These are phyloP conservation scores for Yamadazyma dushanensis DNA, from an alignment of 1,139 yeast species.

Conservation along the genomic window DNA sequence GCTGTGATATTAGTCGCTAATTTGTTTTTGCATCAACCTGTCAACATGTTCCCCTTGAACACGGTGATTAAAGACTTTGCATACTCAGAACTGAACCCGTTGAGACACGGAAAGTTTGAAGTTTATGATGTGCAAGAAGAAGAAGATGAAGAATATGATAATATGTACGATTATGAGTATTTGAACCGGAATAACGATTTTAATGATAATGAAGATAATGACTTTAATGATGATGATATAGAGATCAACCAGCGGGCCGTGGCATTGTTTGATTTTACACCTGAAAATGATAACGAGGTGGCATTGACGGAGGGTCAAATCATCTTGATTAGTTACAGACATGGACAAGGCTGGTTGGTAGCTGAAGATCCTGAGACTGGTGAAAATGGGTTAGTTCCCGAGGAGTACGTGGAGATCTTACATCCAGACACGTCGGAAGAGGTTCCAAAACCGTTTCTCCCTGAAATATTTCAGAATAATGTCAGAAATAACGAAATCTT, in stretches of 20 bases:
- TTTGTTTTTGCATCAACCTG: no score
- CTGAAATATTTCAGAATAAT: slow-evolving; percentile 33
- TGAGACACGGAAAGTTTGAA: slow-evolving; percentile 54
- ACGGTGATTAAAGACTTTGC: slow-evolving; percentile 76
- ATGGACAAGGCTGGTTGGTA: slow-evolving; percentile 98
- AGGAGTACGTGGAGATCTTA: slow-evolving; percentile 77
- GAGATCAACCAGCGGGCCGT: slow-evolving; percentile 61
- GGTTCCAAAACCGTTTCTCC: slow-evolving; percentile 49
- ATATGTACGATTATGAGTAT: slow-evolving; percentile 13
- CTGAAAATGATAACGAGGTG: slow-evolving; percentile 93
- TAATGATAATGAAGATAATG: slow-evolving; percentile 19
- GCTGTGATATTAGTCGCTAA: no score
- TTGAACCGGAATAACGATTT: slow-evolving; percentile 9
- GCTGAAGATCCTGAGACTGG: slow-evolving; percentile 81
- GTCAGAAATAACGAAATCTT: slow-evolving; percentile 21
- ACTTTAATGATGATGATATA: slow-evolving; percentile 25
- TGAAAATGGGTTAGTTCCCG: slow-evolving; percentile 92
- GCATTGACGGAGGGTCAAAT: slow-evolving; percentile 76
- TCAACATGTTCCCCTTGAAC: slow-evolving; percentile 20
- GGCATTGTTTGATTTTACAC: slow-evolving; percentile 85
- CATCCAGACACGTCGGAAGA: slow-evolving; percentile 26
- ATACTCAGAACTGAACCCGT: slow-evolving; percentile 63
- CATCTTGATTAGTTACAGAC: slow-evolving; percentile 84
- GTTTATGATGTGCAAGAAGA: slow-evolving; percentile 4
- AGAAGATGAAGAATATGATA: slow-evolving; percentile 9